Conservation (phyloP, 2,329 filamentous ascomycete species). For the Fusarium scirpi region DNA sequence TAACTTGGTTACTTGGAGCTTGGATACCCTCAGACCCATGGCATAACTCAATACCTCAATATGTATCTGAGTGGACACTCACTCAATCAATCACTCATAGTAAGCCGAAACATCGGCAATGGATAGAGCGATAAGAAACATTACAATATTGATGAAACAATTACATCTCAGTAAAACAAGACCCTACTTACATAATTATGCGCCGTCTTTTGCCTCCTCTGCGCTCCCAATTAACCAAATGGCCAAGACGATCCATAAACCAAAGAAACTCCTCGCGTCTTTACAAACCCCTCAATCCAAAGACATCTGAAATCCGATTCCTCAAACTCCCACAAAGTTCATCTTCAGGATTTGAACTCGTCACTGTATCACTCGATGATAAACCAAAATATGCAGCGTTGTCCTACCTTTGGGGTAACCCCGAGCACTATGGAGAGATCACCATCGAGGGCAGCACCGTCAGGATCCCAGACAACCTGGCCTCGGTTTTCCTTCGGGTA, state of each 20-base stretch:
- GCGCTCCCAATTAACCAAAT: neutral
- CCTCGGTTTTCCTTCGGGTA: constrained; percentile 2
- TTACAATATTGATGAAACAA: neutral
- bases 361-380: constrained; percentile 9
- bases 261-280: constrained; percentile 8
- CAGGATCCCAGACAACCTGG: constrained; percentile 12
- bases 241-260: neutral
- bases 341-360: constrained; percentile 1
- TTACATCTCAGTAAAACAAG: neutral
- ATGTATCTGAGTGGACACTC: neutral
- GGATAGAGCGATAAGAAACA: neutral
- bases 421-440: neutral
- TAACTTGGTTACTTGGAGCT: neutral
- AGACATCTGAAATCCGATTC: constrained; percentile 3
- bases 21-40: neutral
- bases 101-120: neutral
- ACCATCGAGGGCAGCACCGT: constrained; percentile 3
- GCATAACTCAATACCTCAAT: neutral
- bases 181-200: neutral
- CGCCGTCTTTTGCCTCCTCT: neutral
- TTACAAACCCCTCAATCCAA: constrained; percentile 9
- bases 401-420: constrained; percentile 15
- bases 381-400: constrained; percentile 15
- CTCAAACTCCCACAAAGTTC: neutral
- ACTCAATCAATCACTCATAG: neutral